A percentile compares a stretch with the other conserved stretches of the same genome.
Conservation (phyloP, 352 stramenopile species). For the Phytopythium kandeliae region DNA sequence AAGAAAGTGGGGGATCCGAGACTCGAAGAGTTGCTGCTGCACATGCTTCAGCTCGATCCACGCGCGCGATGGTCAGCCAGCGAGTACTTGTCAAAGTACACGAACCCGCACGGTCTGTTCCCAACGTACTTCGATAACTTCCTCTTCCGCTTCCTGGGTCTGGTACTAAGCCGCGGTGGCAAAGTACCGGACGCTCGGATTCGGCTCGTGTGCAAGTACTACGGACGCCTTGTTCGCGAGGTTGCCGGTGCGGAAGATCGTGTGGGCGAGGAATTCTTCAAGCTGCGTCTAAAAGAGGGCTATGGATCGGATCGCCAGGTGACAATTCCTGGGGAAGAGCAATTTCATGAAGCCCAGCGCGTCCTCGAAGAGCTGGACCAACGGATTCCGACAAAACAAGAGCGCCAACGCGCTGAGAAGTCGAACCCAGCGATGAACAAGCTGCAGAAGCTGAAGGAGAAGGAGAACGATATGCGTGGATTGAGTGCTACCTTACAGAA, state of each 20-base stretch:
- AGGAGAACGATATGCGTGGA: conserved; percentile 64
- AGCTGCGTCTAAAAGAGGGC: conserved; percentile 73
- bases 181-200: conserved; percentile 91
- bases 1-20: conserved; percentile 91
- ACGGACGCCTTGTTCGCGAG: conserved; percentile 86
- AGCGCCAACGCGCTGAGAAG: conserved; percentile 32
- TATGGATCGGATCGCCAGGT: conserved; percentile 69
- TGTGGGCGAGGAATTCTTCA: conserved; percentile 89
- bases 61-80: conserved; percentile 74
- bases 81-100: conserved; percentile 89
- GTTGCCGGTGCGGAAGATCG: conserved; percentile 89
- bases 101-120: conserved; percentile 51
- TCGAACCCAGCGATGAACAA: conserved; percentile 33
- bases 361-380: conserved; percentile 62
- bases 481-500: conserved; percentile 69
- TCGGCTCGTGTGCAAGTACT: conserved; percentile 91
- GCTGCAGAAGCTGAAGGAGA: conserved; percentile 54
- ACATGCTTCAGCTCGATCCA: conserved; percentile 94
- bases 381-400: conserved; percentile 32
- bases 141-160: conserved; percentile 86
- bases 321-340: conserved; percentile 31
- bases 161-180: conserved; percentile 73
- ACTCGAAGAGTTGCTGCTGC: conserved; percentile 87
- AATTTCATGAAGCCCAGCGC: conserved; percentile 65
- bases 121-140: conserved; percentile 87